Evolutionary conservation across 495 filamentous ascomycete genomes (phyloP).

Genomic region (Geoglossum glabrum): DNA sequence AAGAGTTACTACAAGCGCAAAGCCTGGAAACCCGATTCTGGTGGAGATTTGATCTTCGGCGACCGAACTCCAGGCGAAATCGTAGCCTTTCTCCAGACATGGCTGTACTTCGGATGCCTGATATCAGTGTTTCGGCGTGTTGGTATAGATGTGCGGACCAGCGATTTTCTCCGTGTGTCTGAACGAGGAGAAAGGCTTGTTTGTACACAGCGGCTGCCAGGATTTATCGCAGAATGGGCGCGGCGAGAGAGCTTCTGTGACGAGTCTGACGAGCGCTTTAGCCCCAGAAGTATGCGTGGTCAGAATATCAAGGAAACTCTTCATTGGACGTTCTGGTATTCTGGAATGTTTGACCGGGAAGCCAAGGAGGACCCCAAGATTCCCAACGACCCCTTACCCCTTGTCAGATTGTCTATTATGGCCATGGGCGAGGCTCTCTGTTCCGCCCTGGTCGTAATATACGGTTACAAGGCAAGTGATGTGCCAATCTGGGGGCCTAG

Average conservation of each 20-base stretch:
- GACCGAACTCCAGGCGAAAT: background rate
- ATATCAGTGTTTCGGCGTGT: background rate
- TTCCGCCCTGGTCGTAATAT: background rate
- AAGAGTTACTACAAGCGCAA: no score
- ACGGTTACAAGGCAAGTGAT: background rate
- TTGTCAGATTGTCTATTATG: background rate
- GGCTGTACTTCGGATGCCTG: background rate
- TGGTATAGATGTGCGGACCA: background rate
- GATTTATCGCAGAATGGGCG: background rate
- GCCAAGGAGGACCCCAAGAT: background rate
- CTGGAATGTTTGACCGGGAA: background rate
- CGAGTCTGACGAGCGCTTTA: background rate
- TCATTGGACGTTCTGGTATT: background rate
- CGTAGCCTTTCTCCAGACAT: background rate
- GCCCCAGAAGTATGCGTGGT: background rate
- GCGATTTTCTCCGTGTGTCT: background rate
- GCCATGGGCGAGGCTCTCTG: background rate
- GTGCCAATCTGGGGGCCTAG: background rate
- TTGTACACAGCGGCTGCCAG: background rate
- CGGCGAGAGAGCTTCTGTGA: background rate
- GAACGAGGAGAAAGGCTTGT: background rate
- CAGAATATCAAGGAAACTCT: background rate
- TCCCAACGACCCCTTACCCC: background rate
- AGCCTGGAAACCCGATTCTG: no score
- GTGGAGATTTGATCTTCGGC: background rate